Evolutionary conservation across 73 alveolate genomes (phyloP), one percentile per base, ranked within the genome.

Genomic region (Breviolum minutum): DNA sequence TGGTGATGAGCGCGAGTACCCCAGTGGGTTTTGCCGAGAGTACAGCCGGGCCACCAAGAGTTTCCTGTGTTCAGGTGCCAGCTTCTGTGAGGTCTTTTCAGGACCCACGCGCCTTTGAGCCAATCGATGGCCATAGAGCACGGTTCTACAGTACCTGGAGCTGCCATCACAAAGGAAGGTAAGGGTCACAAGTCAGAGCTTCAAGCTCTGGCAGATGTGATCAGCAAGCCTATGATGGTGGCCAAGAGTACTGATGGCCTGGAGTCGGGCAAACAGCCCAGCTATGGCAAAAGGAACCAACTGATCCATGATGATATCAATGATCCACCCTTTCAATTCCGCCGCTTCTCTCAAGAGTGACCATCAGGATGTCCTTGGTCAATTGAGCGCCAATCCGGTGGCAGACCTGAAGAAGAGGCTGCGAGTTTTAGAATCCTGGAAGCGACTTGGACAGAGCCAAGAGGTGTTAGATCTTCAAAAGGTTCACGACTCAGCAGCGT

Each of bases 61-160:
- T 8, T 7, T 83, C 60, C 3, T 68, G 70, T 19, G 54, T 17
- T 0, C 19, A 13, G 54, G 12, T 12, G 66, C 27, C 24, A 1
- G 20, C 64, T 88, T 88, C n/a, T n/a, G 64, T 4, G 95, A 88
- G 20, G 95, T 88, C 27, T 88, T 68, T 60, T 88, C 95, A 10
- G 95, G 95, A 5, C 83, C 85, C 3, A 88, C n/a, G 85, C 95
- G 13, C 95, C 95, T 0, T 9, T 83, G 61, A 60, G 60, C 54
- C n/a, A 17, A 0, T 48, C 6, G 2, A 54, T 83, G 54, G 32
- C 30, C 10, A 6, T 10, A 24, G 2, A 0, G 17, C 4, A 4
- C 0, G 60, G 71, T 0, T 0, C 27, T 0, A 26, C 19, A 20
- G 74, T 24, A 5, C 74, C 92, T 8, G 92, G 88, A 6, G 6